Conservation (phyloP, 23 red algal species). For the Gracilaria caudata region DNA sequence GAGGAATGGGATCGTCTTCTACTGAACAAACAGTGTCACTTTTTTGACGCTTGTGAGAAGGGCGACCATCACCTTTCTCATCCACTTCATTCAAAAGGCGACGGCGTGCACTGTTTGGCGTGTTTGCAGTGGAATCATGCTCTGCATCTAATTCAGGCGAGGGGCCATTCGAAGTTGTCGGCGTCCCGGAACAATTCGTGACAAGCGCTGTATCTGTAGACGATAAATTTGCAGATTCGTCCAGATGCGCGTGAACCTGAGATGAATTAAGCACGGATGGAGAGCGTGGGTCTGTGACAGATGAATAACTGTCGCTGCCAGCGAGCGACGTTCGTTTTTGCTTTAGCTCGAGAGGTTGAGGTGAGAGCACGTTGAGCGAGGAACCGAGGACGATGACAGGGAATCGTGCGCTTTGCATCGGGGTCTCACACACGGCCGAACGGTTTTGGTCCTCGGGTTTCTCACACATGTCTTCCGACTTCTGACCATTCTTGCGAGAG, state of each 20-base stretch:
- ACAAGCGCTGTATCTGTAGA: slow-evolving; percentile 2
- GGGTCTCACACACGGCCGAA: slow-evolving; percentile 4
- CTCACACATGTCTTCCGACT: not conserved
- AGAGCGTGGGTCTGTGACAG: slow-evolving; percentile 14
- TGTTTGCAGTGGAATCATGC: not conserved
- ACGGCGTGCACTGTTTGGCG: not conserved
- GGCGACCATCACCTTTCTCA: slow-evolving; percentile 4
- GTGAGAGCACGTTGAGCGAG: slow-evolving; percentile 24
- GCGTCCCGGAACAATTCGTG: not conserved
- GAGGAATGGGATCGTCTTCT: slow-evolving; percentile 20
- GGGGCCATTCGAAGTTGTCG: not conserved
- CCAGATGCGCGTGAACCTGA: slow-evolving; percentile 7
- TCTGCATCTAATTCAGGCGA: not conserved
- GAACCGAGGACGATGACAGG: slow-evolving; percentile 13
- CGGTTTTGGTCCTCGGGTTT: not conserved
- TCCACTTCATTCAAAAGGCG: not conserved
- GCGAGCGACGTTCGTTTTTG: slow-evolving; percentile 11
- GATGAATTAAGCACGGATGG: not conserved
- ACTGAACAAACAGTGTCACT: slow-evolving; percentile 24
- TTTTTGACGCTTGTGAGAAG: slow-evolving; percentile 46
- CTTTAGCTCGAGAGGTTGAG: not conserved
- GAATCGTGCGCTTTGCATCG: not conserved
- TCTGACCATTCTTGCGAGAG: not conserved
- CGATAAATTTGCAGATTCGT: slow-evolving; percentile 16
- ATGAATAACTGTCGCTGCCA: slow-evolving; percentile 15